Evolutionary conservation across 495 filamentous ascomycete species (phyloP), one percentile per base, ranked within the genome.

Genomic region (Penicillium bovifimosum): DNA sequence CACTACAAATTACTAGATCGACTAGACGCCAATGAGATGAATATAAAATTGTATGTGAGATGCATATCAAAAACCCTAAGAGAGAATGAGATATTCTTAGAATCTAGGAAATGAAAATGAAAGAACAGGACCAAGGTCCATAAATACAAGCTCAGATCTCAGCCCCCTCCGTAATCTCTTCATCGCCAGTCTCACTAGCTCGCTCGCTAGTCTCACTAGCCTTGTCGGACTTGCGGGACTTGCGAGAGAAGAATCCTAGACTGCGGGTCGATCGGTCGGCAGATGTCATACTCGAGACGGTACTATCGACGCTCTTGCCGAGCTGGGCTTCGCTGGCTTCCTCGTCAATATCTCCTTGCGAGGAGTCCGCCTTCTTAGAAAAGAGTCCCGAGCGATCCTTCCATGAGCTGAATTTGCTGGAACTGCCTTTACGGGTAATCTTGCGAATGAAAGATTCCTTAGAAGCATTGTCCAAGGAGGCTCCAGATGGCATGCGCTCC

Each of bases 391-490:
- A 80, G 49, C 86, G 83, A 43, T 82, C 79, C 56, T 87, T 84
- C 56, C 84, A 87, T 6, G 86, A 80, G 60, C 83, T 86, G 68
- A 90, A 90, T 67, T 90, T 91, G 65, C 84, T 81, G 16, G 86
- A 87, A 68, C 84, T 88, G 49, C 86, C 80, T 62, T 91, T 91
- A 41, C 87, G 84, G 18, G 87, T 84, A 53, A 91, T 80, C 62
- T 88, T 86, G 53, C 84, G 79, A 55, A 85, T 80, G 35, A 90
- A 78, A 3, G 82, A 80, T 57, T 83, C 81, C 56, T 82, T 82
- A 2, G 78, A 73, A 9, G 74, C 62, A 36, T 80, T 77, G 39
- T 91, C 87, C 13, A 80, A 79, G 9, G 83, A 80, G 0, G 81
- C 80, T 42, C 82, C 81, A 52, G 86, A 87, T 38, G 80, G 79